A percentile compares a stretch with the other conserved stretches of the same genome.
Evolutionary conservation across 2,329 filamentous ascomycete genomes (phyloP).

Genomic region (Fusarium luffae): DNA sequence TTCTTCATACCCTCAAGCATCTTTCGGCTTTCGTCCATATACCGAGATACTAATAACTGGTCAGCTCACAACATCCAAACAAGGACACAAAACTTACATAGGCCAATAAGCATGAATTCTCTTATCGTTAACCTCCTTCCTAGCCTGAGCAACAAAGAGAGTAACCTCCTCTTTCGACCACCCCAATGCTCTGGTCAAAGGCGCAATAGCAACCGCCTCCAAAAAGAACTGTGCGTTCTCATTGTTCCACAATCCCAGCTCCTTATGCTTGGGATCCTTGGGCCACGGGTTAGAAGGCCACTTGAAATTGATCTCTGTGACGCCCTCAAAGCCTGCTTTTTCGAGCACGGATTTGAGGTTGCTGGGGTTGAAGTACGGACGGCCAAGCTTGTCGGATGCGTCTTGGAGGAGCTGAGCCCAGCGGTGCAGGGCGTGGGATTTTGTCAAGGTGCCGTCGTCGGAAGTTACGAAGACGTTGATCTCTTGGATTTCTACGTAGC

Average conservation of each 20-base stretch:
- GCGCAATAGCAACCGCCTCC: slow-evolving; percentile 8
- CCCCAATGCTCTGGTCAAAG: slow-evolving; percentile 10
- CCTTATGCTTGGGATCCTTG: slow-evolving; percentile 24
- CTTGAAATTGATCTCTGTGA: slow-evolving; percentile 4
- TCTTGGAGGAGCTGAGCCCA: slow-evolving; percentile 7
- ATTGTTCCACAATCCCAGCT: slow-evolving; percentile 20
- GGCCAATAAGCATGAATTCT: slow-evolving; percentile 31
- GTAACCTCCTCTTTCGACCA: slow-evolving; percentile 25
- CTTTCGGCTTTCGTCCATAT: slow-evolving; percentile 2
- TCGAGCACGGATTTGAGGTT: not conserved
- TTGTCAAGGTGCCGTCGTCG: not conserved
- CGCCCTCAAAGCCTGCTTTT: slow-evolving; percentile 14
- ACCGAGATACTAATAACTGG: not conserved
- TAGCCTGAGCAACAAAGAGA: slow-evolving; percentile 16
- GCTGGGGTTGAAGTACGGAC: slow-evolving; percentile 2
- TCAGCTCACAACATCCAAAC: not conserved
- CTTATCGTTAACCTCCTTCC: slow-evolving; percentile 16
- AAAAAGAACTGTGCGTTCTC: slow-evolving; percentile 16
- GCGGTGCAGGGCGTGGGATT: not conserved
- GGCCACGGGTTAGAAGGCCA: slow-evolving; percentile 31
- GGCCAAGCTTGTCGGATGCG: slow-evolving; percentile 12
- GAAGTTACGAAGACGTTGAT: not conserved
- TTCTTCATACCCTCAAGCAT: not conserved
- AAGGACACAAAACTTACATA: slow-evolving; percentile 8
- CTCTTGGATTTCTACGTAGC: slow-evolving; percentile 19